phyloP scores from a whole-genome alignment of 495 filamentous ascomycete species.

The Terfezia boudieri region DNA sequence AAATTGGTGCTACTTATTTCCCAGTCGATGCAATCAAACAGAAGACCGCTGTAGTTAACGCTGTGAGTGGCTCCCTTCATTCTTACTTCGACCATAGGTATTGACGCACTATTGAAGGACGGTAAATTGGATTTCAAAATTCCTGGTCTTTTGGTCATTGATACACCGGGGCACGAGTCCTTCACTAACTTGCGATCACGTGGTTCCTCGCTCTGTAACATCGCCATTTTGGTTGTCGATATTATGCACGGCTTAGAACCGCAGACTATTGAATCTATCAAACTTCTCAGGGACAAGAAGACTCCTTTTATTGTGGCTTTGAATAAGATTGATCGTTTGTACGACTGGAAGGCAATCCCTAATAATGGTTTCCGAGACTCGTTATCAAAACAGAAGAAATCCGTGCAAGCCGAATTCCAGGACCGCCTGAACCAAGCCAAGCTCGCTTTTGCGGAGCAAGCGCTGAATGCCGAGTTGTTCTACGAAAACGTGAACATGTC shows the following conservation, averaged over 20 bases:
- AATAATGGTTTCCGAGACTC: slow-evolving; percentile 96
- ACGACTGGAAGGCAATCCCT: slow-evolving; percentile 90
- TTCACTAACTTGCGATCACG: slow-evolving; percentile 94
- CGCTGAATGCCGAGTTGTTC: slow-evolving; percentile 92
- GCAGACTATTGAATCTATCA: slow-evolving; percentile 95
- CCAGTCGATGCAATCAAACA: slow-evolving; percentile 76
- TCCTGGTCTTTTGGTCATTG: slow-evolving; percentile 88
- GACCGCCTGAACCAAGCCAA: slow-evolving; percentile 80
- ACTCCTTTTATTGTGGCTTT: slow-evolving; percentile 97
- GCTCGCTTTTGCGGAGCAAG: slow-evolving; percentile 81
- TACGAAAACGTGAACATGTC: slow-evolving; percentile 97
- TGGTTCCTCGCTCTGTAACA: slow-evolving; percentile 95
- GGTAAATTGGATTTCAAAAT: slow-evolving; percentile 90
- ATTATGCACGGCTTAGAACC: slow-evolving; percentile 99
- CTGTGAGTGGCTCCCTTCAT: too few relatives aligned
- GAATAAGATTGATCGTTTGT: slow-evolving; percentile 99
- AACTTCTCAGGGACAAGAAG: slow-evolving; percentile 70
- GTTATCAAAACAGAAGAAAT: slow-evolving; percentile 72
- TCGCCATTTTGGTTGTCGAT: slow-evolving; percentile 96
- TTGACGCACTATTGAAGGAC: slow-evolving; percentile 25
- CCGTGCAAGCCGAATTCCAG: slow-evolving; percentile 83
- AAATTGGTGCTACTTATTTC: slow-evolving; percentile 99
- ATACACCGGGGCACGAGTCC: slow-evolving; percentile 99
- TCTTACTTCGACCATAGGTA: too few relatives aligned
- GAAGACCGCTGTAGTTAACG: slow-evolving; percentile 86